Conservation (phyloP, 2,329 filamentous ascomycete species). For the Aspergillus ustus region DNA sequence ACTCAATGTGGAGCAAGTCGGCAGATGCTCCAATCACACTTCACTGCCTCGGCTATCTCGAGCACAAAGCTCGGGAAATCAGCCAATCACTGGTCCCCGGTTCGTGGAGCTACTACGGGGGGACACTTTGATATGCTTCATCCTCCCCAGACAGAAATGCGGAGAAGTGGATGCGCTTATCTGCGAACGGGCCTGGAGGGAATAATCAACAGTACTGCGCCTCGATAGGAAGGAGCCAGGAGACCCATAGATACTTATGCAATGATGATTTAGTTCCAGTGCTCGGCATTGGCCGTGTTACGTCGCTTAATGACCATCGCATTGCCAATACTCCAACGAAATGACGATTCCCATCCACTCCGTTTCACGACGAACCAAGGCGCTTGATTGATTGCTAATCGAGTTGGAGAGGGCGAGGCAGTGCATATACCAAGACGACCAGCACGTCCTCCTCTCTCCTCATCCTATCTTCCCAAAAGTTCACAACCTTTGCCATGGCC, state of each 20-base stretch:
- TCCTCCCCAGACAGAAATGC: neutral
- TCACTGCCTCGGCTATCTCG: neutral
- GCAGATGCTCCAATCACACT: neutral
- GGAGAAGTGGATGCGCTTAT: neutral
- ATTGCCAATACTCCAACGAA: neutral
- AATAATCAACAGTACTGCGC: neutral
- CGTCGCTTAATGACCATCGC: neutral
- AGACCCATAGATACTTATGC: neutral
- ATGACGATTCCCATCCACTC: too few species aligned
- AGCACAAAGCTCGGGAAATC: neutral
- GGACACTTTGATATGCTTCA: neutral
- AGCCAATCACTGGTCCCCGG: neutral
- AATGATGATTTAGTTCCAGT: neutral
- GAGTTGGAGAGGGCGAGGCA: neutral
- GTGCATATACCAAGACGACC: neutral
- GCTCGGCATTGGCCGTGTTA: neutral
- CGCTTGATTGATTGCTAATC: neutral
- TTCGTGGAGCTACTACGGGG: neutral
- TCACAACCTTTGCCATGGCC: neutral
- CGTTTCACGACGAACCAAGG: neutral
- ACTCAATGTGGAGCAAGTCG: neutral
- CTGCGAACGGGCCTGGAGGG: neutral
- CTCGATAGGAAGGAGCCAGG: neutral
- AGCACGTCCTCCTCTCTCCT: neutral
- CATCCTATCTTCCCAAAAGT: neutral